These are phyloP conservation scores for Sapria himalayana DNA, from an alignment of 345 rosid species.

Conservation along the genomic window DNA sequence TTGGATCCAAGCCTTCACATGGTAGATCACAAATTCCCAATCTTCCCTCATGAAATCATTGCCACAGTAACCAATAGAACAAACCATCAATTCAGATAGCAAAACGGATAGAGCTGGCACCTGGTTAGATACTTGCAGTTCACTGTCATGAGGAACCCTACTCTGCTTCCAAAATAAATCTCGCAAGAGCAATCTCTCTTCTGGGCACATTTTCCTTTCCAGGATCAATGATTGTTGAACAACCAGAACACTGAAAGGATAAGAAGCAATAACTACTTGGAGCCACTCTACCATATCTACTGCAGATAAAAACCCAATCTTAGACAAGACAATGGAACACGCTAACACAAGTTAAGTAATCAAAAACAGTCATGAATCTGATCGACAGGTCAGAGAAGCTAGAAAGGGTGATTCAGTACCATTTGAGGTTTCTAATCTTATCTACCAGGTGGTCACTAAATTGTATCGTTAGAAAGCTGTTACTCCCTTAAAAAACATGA, in stretches of 20 bases:
- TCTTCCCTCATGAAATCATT: conserved; percentile 58
- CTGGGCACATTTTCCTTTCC: conserved; percentile 29
- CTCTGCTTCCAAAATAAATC: conserved; percentile 71
- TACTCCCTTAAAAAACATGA: too few relatives aligned
- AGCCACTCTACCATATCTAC: conserved; percentile 81
- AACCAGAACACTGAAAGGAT: conserved; percentile 26
- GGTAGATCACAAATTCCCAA: conserved; percentile 61
- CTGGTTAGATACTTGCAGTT: conserved; percentile 19
- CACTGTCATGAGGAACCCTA: conserved; percentile 18
- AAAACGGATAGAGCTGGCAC: conserved; percentile 31
- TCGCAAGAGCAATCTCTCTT: conserved; percentile 44
- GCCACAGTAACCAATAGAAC: conserved; percentile 73
- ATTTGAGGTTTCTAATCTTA: too few relatives aligned
- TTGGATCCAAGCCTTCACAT: conserved; percentile 54
- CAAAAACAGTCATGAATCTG: too few relatives aligned
- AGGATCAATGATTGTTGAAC: conserved; percentile 28
- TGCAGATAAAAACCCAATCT: conserved; percentile 1
- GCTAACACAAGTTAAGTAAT: too few relatives aligned
- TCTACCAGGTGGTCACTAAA: too few relatives aligned
- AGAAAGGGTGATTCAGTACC: too few relatives aligned
- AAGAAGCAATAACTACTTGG: conserved; percentile 62
- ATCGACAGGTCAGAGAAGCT: too few relatives aligned
- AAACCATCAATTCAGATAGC: conserved; percentile 41
- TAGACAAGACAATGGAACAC: too few relatives aligned
- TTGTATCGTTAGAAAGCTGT: too few relatives aligned